Percentiles rank a stretch among this genome's conserved stretches.
phyloP scores from a whole-genome alignment of 768 basidiomycete species.

The Candolleomyces eurysporus region DNA sequence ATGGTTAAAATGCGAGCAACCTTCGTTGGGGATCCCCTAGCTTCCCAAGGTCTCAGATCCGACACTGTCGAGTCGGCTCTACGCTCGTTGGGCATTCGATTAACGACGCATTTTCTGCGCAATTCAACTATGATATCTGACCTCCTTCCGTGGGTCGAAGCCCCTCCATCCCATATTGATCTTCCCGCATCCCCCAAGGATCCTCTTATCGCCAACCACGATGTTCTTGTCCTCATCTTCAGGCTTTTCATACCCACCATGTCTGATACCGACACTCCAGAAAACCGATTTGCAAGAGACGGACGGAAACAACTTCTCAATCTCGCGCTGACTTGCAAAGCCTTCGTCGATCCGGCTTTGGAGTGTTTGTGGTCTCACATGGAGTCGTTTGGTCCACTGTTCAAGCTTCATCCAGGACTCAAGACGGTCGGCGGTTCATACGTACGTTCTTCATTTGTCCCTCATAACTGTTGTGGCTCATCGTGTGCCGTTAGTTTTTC shows the following conservation, averaged over 20 bases:
- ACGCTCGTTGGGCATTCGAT: too few relatives aligned
- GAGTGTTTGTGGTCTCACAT: conserved; percentile 7
- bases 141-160: too few relatives aligned
- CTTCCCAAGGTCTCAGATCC: too few relatives aligned
- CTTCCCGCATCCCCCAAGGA: neutral
- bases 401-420: conserved; percentile 4
- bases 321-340: conserved; percentile 7
- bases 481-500: neutral
- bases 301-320: neutral
- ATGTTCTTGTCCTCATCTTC: neutral
- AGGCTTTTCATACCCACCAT: neutral
- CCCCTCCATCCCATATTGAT: too few relatives aligned
- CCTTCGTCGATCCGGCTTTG: conserved; percentile 10
- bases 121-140: too few relatives aligned
- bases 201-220: neutral
- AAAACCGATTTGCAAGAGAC: neutral
- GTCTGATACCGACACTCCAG: too few relatives aligned
- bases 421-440: neutral
- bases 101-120: too few relatives aligned
- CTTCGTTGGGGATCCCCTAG: too few relatives aligned
- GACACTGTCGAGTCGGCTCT: too few relatives aligned
- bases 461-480: neutral
- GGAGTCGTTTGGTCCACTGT: conserved; percentile 1
- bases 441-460: neutral
- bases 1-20: too few relatives aligned